Evolutionary conservation across 306 rosid species (phyloP), one percentile per base, ranked within the genome.

Genomic region (Cicer arietinum): DNA sequence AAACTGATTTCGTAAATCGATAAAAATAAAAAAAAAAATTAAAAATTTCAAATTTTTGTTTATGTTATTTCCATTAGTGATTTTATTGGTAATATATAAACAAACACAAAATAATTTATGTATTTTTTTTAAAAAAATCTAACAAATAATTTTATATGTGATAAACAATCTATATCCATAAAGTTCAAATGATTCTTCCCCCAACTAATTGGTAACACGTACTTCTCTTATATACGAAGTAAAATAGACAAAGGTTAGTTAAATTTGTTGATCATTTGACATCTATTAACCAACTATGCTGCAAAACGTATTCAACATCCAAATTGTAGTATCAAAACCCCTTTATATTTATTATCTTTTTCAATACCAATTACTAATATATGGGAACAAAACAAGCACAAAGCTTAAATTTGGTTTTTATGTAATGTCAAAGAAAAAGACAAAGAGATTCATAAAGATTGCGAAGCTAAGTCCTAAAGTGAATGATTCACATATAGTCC

Each of bases 361-460:
- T 0, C 17, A 18, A 22, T 6, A 16, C 11, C 10, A 50, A 25
- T 25, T 25, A 25, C 30, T 25, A 25, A 25, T 25, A 17, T 17
- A 57, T 17, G 39, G 17, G 43, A 68, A 17, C 30, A 56, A 45
- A 57, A 45, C 69, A 58, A 35, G 61, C 46, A 7, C 48, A 43
- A 53, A 67, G 41, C 4, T 65, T 45, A 59, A 39, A 67, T 14
- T 56, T n/a, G 80, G 22, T 67, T 47, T 14, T 22, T 67, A 20
- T 22, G 5, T 0, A 42, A 43, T 0, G 14, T 25, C 8, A 67
- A 57, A 77, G 17, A 52, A 76, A 54, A 53, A 7, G 50, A 60
- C 45, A 9, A 1, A 73, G 14, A 22, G 10, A 73, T 5, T 12
- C 3, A 25, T 10, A 45, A 7, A 30, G 17, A 61, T 48, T 48